Percentiles rank a stretch among this genome's conserved stretches.
These are phyloP conservation scores for Glonium stellatum DNA, from an alignment of 495 filamentous ascomycete species.

Conservation along the genomic window DNA sequence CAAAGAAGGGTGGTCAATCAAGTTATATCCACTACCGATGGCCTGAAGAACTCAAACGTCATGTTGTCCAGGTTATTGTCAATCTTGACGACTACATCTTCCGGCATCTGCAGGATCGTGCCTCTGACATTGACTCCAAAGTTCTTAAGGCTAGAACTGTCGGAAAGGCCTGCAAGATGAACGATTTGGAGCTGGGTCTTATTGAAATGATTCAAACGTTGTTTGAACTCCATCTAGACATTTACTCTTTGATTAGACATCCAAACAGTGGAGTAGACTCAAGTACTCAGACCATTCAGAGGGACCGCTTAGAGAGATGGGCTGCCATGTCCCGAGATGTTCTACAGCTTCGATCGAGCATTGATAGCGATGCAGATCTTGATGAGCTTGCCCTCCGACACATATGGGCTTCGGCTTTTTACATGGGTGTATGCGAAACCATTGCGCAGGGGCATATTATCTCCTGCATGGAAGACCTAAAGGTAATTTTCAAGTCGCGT, in stretches of 20 bases:
- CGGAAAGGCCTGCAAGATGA: constrained; percentile 2
- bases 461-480: constrained; percentile 70
- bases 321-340: constrained; percentile 58
- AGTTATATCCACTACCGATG: constrained; percentile 61
- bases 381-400: constrained; percentile 55
- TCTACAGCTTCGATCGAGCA: constrained; percentile 38
- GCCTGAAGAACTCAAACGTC: constrained; percentile 65
- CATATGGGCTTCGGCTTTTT: constrained; percentile 77
- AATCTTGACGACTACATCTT: constrained; percentile 64
- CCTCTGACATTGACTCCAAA: constrained; percentile 36
- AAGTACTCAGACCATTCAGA: constrained; percentile 52
- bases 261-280: constrained; percentile 62
- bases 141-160: constrained; percentile 28
- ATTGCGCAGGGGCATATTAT: constrained; percentile 69
- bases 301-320: constrained; percentile 71
- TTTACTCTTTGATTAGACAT: constrained; percentile 69
- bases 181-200: constrained; percentile 21
- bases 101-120: constrained; percentile 42
- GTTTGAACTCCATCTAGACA: constrained; percentile 84
- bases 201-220: constrained; percentile 63
- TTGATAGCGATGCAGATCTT: constrained; percentile 13
- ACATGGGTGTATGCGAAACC: constrained; percentile 61
- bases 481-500: constrained; percentile 41
- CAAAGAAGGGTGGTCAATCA: constrained; percentile 24
- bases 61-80: constrained; percentile 60